phyloP scores from a whole-genome alignment of 2,329 filamentous ascomycete species.

The Ophiostoma populinum region DNA sequence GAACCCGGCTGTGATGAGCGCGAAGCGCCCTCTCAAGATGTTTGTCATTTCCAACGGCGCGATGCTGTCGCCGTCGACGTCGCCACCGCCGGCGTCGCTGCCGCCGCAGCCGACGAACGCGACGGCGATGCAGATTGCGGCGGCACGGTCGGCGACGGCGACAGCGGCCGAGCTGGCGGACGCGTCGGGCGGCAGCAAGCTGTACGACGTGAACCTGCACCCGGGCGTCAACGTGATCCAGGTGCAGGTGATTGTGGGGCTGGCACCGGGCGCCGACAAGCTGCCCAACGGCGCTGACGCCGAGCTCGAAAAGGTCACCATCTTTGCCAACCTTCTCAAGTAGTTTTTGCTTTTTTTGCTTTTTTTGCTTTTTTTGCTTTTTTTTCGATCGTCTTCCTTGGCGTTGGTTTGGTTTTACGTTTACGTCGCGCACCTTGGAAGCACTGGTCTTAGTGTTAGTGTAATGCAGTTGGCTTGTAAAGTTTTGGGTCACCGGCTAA shows the following conservation, averaged over 20 bases:
- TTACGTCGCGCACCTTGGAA: no score
- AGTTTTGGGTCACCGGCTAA: no score
- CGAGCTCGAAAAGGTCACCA: slow-evolving; percentile 62
- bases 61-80: slow-evolving; percentile 32
- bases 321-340: slow-evolving; percentile 55
- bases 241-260: slow-evolving; percentile 57
- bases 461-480: no score
- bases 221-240: slow-evolving; percentile 64
- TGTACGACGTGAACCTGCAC: slow-evolving; percentile 58
- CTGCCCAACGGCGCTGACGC: slow-evolving; percentile 41
- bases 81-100: slow-evolving; percentile 37
- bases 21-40: slow-evolving; percentile 54
- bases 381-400: background rate
- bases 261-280: slow-evolving; percentile 38
- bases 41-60: slow-evolving; percentile 56
- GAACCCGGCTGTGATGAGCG: slow-evolving; percentile 39
- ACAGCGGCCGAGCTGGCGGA: background rate
- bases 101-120: slow-evolving; percentile 34
- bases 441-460: no score
- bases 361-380: background rate
- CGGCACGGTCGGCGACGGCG: slow-evolving; percentile 22
- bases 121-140: slow-evolving; percentile 25
- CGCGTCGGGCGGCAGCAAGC: slow-evolving; percentile 29
- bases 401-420: background rate
- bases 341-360: background rate